These are phyloP conservation scores for Aspergillus aculeatus DNA, from an alignment of 2,329 filamentous ascomycete species.

Conservation along the genomic window DNA sequence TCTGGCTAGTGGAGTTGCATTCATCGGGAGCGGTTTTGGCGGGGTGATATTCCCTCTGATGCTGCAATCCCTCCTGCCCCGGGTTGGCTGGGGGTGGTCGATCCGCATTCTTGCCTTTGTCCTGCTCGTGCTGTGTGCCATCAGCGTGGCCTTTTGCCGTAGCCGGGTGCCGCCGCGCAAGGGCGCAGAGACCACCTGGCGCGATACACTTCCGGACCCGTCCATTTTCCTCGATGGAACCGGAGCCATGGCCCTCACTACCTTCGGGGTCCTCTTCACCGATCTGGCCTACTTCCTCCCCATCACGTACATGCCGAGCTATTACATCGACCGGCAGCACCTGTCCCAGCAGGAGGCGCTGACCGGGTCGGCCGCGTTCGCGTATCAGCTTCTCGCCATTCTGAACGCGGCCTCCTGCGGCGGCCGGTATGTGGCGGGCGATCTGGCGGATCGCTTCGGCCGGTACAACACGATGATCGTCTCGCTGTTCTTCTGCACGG, in stretches of 20 bases:
- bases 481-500: too few relatives aligned
- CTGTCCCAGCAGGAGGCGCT: background rate
- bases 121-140: constrained; percentile 28
- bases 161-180: constrained; percentile 13
- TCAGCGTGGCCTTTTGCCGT: constrained; percentile 17
- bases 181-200: constrained; percentile 15
- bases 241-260: constrained; percentile 17
- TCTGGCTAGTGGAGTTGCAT: constrained; percentile 35
- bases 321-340: too few relatives aligned
- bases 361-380: constrained; percentile 16
- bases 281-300: constrained; percentile 30
- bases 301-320: constrained; percentile 20
- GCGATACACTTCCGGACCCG: constrained; percentile 19
- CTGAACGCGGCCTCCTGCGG: constrained; percentile 26
- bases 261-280: constrained; percentile 23
- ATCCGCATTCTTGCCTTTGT: constrained; percentile 41
- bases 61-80: constrained; percentile 27
- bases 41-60: constrained; percentile 36
- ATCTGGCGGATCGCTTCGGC: constrained; percentile 27
- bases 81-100: constrained; percentile 36
- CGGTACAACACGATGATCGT: constrained; percentile 1
- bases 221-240: constrained; percentile 20
- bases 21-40: constrained; percentile 33
- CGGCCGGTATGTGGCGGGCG: constrained; percentile 25
- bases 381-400: constrained; percentile 27